These are phyloP conservation scores for Pyrus bretschneideri DNA, from an alignment of 306 rosid genomes.

Conservation along the genomic window DNA sequence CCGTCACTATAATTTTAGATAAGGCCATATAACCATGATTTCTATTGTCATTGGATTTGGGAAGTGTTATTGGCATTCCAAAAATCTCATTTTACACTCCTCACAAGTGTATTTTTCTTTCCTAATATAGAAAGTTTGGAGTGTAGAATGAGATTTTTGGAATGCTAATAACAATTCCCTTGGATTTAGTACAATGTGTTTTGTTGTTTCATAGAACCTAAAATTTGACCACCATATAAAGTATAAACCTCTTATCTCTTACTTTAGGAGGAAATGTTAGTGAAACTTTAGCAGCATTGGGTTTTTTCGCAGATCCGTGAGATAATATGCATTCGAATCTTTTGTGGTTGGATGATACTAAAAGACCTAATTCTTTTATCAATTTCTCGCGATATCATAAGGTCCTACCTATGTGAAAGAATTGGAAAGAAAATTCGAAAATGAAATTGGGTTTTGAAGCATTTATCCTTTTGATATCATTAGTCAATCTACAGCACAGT, in stretches of 20 bases:
- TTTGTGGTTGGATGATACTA: background rate
- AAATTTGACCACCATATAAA: background rate
- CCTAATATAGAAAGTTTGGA: no score
- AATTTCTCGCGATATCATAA: background rate
- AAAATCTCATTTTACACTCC: no score
- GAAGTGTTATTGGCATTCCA: no score
- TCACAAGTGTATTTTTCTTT: no score
- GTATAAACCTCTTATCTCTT: background rate
- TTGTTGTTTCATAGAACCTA: background rate
- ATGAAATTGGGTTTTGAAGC: background rate
- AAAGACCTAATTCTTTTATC: no score
- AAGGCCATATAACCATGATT: slow-evolving; percentile 25
- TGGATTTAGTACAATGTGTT: slow-evolving; percentile 3
- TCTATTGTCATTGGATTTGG: slow-evolving; percentile 13
- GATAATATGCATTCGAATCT: background rate
- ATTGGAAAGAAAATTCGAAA: background rate
- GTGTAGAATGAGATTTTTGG: no score
- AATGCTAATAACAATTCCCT: no score
- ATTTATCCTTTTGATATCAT: background rate
- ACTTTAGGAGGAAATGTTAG: background rate
- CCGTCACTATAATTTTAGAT: slow-evolving; percentile 20
- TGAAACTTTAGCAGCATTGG: background rate
- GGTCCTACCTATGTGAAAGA: background rate
- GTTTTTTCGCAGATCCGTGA: background rate
- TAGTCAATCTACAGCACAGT: no score